phyloP scores from a whole-genome alignment of 371 early-diverging fungal species.

The Coemansia sp. region DNA sequence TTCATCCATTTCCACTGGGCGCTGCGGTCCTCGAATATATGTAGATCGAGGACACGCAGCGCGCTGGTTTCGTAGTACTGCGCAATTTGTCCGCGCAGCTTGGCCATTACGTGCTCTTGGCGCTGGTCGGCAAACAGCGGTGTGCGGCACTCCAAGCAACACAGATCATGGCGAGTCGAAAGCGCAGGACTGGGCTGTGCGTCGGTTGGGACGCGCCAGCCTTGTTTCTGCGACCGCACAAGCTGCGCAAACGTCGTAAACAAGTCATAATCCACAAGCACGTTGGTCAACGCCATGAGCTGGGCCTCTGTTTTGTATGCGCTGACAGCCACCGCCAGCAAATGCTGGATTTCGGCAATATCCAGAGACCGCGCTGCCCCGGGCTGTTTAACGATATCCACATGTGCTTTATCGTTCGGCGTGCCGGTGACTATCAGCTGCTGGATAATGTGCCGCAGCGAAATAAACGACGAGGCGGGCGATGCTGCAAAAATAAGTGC shows the following conservation, averaged over 20 bases:
- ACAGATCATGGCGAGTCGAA: neutral
- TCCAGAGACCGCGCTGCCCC: conserved; percentile 35
- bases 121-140: conserved; percentile 38
- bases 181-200: neutral
- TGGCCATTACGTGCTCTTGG: conserved; percentile 30
- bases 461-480: conserved; percentile 45
- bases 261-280: conserved; percentile 45
- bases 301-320: conserved; percentile 49
- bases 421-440: conserved; percentile 29
- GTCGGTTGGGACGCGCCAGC: conserved; percentile 26
- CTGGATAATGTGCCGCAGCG: conserved; percentile 42
- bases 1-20: conserved; percentile 50
- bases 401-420: no score
- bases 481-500: conserved; percentile 46
- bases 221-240: conserved; percentile 45
- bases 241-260: conserved; percentile 45
- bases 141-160: conserved; percentile 25
- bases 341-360: conserved; percentile 47
- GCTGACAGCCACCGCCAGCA: conserved; percentile 43
- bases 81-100: conserved; percentile 24
- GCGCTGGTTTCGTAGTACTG: conserved; percentile 41
- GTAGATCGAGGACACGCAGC: conserved; percentile 41
- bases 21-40: conserved; percentile 43
- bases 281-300: conserved; percentile 46
- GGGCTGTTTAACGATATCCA: neutral